A percentile compares a stretch with the other conserved stretches of the same genome.
Evolutionary conservation across 352 stramenopile species (phyloP).

Genomic region (Plasmopara muralis): DNA sequence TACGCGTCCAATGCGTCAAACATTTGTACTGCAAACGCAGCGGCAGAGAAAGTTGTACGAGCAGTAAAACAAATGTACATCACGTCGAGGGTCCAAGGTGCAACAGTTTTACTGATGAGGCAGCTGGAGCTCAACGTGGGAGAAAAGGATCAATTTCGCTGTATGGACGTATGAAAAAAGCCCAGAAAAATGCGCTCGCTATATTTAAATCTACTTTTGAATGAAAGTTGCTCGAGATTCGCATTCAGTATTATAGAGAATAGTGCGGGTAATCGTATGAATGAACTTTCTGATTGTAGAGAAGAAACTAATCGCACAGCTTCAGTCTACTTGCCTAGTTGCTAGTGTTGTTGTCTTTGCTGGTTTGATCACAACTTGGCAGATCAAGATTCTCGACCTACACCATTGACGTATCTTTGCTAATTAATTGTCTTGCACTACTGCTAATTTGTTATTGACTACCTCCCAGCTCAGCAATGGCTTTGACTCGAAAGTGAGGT

Average conservation of each 20-base stretch:
- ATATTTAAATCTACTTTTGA: slow-evolving; percentile 83
- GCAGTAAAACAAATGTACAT: slow-evolving; percentile 15
- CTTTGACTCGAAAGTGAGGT: no score
- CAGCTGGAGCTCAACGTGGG: slow-evolving; percentile 13
- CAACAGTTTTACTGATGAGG: slow-evolving; percentile 18
- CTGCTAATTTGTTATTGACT: no score
- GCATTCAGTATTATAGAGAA: neutral
- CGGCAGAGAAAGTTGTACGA: slow-evolving; percentile 18
- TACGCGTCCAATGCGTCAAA: slow-evolving; percentile 62
- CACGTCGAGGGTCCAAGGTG: slow-evolving; percentile 11
- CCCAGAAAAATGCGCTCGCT: slow-evolving; percentile 67
- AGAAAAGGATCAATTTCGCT: slow-evolving; percentile 47
- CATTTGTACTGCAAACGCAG: slow-evolving; percentile 29
- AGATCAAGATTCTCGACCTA: no score
- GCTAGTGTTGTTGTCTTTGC: no score
- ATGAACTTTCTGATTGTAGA: no score
- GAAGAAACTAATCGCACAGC: no score
- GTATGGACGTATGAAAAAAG: slow-evolving; percentile 80
- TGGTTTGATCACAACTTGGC: no score
- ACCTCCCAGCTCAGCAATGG: no score
- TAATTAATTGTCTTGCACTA: no score
- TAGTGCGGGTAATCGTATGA: no score
- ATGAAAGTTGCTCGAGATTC: slow-evolving; percentile 22
- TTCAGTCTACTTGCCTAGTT: no score
- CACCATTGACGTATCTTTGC: no score